Evolutionary conservation across 2,329 filamentous ascomycete species (phyloP).

Genomic region (Cercospora brassicicola): DNA sequence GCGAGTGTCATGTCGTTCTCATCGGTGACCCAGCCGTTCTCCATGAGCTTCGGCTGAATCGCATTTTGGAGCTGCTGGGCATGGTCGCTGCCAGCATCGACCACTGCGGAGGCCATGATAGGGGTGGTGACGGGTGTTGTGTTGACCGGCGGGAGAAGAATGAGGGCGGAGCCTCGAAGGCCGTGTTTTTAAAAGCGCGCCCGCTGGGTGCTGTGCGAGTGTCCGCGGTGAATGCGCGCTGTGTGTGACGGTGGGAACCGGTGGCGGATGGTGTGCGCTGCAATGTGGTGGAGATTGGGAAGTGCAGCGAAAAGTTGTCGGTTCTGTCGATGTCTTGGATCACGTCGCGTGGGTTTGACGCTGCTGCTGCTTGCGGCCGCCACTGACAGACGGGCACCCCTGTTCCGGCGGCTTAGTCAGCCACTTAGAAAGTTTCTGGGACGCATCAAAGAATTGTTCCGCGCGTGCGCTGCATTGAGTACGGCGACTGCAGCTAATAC

Average conservation of each 20-base stretch:
- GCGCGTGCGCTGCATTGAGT: neutral
- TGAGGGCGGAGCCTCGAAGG: conserved; percentile 11
- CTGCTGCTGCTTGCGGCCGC: neutral
- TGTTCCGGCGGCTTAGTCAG: neutral
- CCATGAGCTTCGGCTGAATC: conserved; percentile 86
- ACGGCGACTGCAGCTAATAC: neutral
- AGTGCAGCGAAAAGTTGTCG: neutral
- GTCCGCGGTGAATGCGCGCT: conserved; percentile 3
- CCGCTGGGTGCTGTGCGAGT: neutral
- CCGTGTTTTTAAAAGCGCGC: neutral
- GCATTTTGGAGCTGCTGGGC: conserved; percentile 78
- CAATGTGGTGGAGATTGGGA: neutral
- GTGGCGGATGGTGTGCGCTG: neutral
- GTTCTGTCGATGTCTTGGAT: neutral
- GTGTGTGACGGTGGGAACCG: neutral
- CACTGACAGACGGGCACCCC: neutral
- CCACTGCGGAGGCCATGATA: conserved; percentile 65
- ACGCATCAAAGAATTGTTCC: neutral
- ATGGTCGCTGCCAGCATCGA: conserved; percentile 72
- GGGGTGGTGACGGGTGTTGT: conserved; percentile 4
- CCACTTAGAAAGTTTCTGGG: conserved; percentile 3
- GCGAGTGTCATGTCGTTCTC: conserved; percentile 80
- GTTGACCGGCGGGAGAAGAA: conserved; percentile 7
- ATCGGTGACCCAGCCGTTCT: conserved; percentile 86
- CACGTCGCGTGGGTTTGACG: conserved; percentile 2